A percentile compares a stretch with the other conserved stretches of the same genome.
phyloP scores from a whole-genome alignment of 2,329 filamentous ascomycete species.

The Fusarium dlaminii region DNA sequence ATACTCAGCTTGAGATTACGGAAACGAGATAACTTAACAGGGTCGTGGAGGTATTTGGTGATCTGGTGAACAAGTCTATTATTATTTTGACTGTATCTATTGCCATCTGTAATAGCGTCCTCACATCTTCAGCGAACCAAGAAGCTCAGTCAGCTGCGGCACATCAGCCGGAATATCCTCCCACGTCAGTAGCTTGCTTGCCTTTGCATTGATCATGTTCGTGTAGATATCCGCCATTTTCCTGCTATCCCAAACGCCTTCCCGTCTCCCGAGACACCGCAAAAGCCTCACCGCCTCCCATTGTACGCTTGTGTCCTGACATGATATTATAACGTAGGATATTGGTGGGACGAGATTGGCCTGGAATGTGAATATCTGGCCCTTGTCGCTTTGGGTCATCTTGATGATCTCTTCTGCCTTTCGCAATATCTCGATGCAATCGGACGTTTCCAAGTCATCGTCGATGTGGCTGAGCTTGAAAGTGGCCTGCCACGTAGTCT shows the following conservation, averaged over 20 bases:
- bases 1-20: rapidly evolving
- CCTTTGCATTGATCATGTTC: conserved; percentile 5
- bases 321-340: conserved; percentile 16
- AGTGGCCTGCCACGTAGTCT: not conserved
- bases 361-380: conserved; percentile 5
- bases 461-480: not conserved
- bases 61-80: not conserved
- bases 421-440: not conserved
- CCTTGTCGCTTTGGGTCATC: not conserved
- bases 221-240: conserved; percentile 14
- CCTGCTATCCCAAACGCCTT: conserved; percentile 24
- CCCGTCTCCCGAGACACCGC: not conserved
- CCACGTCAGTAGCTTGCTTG: not conserved
- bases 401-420: not conserved
- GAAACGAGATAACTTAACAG: rapidly evolving
- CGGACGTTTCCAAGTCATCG: not conserved
- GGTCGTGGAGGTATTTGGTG: rapidly evolving
- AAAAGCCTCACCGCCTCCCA: conserved; percentile 12
- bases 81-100: not conserved
- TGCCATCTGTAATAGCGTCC: not conserved
- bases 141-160: not conserved
- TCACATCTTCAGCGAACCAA: not conserved
- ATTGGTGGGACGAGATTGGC: conserved; percentile 6
- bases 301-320: not conserved
- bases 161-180: conserved; percentile 7